Percentiles rank a stretch among this genome's conserved stretches.
phyloP scores from a whole-genome alignment of 805 yeast species.

The Scheffersomyces ergatensis region DNA sequence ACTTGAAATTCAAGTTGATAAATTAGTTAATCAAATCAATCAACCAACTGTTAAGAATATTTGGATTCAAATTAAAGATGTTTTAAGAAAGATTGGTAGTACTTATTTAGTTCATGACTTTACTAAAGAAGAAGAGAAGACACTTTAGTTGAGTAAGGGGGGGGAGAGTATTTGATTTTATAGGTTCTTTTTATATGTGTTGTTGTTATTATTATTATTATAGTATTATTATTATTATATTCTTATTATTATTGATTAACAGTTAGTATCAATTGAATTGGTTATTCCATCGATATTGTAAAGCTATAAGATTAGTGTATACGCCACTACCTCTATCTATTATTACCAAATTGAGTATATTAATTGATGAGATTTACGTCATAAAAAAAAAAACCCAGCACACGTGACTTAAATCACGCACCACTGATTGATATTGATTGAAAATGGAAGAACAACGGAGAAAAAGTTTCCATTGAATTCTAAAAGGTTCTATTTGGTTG shows the following conservation, averaged over 20 bases:
- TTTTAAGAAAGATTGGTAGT: constrained; percentile 25
- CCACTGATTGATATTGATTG: background rate
- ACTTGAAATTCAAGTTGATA: constrained; percentile 54
- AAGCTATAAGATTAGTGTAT: no score
- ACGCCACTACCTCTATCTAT: no score
- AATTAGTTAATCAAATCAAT: constrained; percentile 22
- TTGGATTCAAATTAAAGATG: constrained; percentile 36
- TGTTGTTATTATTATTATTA: constrained; percentile 1
- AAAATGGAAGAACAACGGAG: no score
- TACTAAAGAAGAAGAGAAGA: constrained; percentile 27
- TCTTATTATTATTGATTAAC: no score
- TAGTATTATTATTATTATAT: background rate
- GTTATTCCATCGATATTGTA: no score
- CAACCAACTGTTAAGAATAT: constrained; percentile 32
- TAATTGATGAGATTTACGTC: no score
- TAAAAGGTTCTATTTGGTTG: constrained; percentile 1
- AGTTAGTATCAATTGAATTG: no score
- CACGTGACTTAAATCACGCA: no score
- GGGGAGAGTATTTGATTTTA: no score
- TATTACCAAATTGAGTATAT: no score
- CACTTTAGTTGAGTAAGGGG: background rate
- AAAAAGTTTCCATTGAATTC: constrained; percentile 3
- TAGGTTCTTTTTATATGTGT: no score
- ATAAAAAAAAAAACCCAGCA: no score
- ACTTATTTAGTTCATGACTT: constrained; percentile 31